These are phyloP conservation scores for Schizochytrium sp. DNA, from an alignment of 108 stramenopile genomes.

Conservation along the genomic window DNA sequence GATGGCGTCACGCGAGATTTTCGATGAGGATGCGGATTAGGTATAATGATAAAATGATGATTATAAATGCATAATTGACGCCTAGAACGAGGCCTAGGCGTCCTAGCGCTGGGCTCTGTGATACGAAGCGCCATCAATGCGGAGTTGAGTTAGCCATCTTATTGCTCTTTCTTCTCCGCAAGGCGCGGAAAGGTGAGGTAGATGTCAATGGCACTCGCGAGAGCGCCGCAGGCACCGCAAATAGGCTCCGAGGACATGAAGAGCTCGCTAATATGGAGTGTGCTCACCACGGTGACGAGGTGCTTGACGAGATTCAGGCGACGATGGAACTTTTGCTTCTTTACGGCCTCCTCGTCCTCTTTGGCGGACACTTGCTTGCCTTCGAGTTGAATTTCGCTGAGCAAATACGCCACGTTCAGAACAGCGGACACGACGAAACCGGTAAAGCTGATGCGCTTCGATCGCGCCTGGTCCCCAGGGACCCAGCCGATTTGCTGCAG, in stretches of 20 bases:
- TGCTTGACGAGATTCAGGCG: not conserved
- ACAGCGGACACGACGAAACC: not conserved
- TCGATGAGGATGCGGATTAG: too few relatives aligned
- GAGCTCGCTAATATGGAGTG: slow-evolving; percentile 6
- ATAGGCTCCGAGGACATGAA: not conserved
- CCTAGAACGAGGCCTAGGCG: too few relatives aligned
- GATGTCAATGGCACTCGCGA: not conserved
- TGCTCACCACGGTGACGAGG: not conserved
- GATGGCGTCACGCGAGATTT: too few relatives aligned
- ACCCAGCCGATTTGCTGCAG: not conserved
- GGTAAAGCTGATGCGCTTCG: slow-evolving; percentile 8
- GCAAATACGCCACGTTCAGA: not conserved
- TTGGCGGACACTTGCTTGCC: too few relatives aligned
- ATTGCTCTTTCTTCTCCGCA: not conserved
- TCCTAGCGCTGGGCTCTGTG: too few relatives aligned
- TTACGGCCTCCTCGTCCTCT: not conserved
- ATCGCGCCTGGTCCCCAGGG: not conserved
- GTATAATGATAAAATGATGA: too few relatives aligned
- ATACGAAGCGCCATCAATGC: too few relatives aligned
- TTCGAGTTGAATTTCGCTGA: not conserved
- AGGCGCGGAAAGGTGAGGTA: not conserved
- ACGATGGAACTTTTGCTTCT: not conserved
- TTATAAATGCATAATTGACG: too few relatives aligned
- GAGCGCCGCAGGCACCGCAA: not conserved
- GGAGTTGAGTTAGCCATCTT: not conserved